Evolutionary conservation across 371 early-diverging fungal genomes (phyloP).

Genomic region (Syncephalastrum contaminatum): DNA sequence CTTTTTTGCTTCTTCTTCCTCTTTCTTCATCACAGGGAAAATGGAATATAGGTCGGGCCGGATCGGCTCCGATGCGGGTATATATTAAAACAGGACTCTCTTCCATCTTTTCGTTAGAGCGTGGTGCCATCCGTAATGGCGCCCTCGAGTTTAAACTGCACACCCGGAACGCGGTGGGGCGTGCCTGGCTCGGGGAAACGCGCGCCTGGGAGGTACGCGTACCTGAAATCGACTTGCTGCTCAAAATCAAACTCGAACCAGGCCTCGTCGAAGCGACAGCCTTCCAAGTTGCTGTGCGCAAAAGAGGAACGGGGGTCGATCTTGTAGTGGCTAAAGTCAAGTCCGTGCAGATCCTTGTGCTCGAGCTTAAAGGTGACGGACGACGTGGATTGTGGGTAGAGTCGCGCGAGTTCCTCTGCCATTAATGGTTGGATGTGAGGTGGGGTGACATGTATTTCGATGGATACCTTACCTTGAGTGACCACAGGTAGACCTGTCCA

Average conservation of each 20-base stretch:
- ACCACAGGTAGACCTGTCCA: conserved; percentile 30
- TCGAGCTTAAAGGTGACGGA: conserved; percentile 15
- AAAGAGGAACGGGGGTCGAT: conserved; percentile 38
- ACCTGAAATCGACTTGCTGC: conserved; percentile 25
- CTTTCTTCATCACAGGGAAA: too few relatives aligned
- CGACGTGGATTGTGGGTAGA: conserved; percentile 23
- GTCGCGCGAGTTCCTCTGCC: conserved; percentile 21
- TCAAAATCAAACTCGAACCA: conserved; percentile 36
- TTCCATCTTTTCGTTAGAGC: not conserved
- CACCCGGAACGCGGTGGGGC: conserved; percentile 20
- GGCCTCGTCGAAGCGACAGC: conserved; percentile 24
- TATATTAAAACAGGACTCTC: too few relatives aligned
- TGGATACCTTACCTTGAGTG: conserved; percentile 41
- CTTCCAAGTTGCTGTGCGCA: conserved; percentile 31
- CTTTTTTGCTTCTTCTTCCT: too few relatives aligned
- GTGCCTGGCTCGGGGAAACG: conserved; percentile 28
- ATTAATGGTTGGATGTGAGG: not conserved
- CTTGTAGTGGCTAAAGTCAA: conserved; percentile 35
- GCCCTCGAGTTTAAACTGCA: conserved; percentile 16
- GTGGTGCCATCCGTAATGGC: conserved; percentile 8
- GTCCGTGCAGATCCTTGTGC: conserved; percentile 23
- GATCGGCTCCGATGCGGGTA: too few relatives aligned
- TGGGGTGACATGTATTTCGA: not conserved
- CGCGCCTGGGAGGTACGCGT: conserved; percentile 23
- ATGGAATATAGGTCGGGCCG: too few relatives aligned